Evolutionary conservation across 2,329 filamentous ascomycete species (phyloP).

Genomic region (Truncatella angustata): DNA sequence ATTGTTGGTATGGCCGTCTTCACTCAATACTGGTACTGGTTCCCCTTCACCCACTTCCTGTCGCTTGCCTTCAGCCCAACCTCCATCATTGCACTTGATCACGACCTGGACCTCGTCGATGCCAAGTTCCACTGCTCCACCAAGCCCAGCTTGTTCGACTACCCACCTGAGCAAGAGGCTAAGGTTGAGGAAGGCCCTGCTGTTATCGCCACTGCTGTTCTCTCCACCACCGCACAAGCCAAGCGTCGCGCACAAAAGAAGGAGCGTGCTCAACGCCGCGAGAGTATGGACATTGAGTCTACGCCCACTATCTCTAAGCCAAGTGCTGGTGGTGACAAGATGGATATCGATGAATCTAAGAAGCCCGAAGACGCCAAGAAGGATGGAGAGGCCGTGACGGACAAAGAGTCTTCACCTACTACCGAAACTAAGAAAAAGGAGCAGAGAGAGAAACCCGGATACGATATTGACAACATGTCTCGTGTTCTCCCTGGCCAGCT

Average conservation of each 20-base stretch:
- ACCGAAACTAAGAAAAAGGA: constrained; percentile 78
- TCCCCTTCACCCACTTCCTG: constrained; percentile 96
- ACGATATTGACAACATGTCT: constrained; percentile 96
- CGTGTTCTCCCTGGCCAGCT: constrained; percentile 88
- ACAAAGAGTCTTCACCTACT: constrained; percentile 34
- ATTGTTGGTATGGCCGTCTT: constrained; percentile 98
- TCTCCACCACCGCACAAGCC: constrained; percentile 95
- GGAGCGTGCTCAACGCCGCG: constrained; percentile 81
- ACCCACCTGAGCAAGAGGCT: constrained; percentile 93
- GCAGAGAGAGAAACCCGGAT: constrained; percentile 96
- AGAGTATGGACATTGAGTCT: constrained; percentile 94
- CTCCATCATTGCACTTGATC: constrained; percentile 89
- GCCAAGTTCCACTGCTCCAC: constrained; percentile 97
- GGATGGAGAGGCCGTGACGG: constrained; percentile 40
- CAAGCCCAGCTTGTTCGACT: constrained; percentile 93
- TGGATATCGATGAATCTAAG: constrained; percentile 72
- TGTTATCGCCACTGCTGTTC: constrained; percentile 89
- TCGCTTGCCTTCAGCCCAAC: constrained; percentile 96
- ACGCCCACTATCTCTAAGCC: constrained; percentile 65
- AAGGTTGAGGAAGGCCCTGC: constrained; percentile 93
- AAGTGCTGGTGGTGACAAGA: constrained; percentile 65
- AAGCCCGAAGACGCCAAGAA: constrained; percentile 54
- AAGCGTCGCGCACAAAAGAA: constrained; percentile 94
- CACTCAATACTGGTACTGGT: constrained; percentile 99
- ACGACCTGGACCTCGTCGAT: constrained; percentile 87